phyloP scores from a whole-genome alignment of 176 grass and related monocot genomes.

The Alloteropsis semialata region DNA sequence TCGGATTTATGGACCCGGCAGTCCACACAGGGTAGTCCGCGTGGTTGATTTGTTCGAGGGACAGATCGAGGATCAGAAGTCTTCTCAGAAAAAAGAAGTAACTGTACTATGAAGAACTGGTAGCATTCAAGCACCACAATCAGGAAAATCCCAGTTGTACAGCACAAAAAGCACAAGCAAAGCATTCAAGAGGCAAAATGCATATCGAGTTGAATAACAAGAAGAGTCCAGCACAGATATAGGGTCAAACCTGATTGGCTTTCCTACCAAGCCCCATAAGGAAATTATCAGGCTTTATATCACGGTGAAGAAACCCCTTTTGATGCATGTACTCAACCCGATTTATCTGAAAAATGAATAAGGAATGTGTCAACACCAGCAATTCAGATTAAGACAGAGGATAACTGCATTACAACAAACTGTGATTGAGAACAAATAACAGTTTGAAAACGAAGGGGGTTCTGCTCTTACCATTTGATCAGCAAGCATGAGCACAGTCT shows the following conservation, averaged over 20 bases:
- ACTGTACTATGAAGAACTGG: no score
- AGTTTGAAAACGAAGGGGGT: background rate
- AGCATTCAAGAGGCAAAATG: background rate
- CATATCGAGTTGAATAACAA: background rate
- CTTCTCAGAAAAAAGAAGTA: no score
- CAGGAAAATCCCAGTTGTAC: background rate
- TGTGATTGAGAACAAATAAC: no score
- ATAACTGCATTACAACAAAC: slow-evolving; percentile 3
- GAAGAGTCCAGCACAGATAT: background rate
- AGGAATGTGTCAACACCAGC: no score
- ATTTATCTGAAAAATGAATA: slow-evolving; percentile 71
- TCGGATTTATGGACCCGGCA: no score
- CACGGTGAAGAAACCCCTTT: slow-evolving; percentile 87
- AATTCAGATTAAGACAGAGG: background rate
- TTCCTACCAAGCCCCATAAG: slow-evolving; percentile 79
- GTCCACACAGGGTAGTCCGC: no score
- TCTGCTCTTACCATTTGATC: slow-evolving; percentile 74
- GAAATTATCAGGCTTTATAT: slow-evolving; percentile 86
- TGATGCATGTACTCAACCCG: slow-evolving; percentile 75
- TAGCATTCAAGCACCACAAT: no score
- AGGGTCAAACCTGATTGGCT: slow-evolving; percentile 67
- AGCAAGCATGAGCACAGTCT: slow-evolving; percentile 92
- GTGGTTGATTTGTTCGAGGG: no score
- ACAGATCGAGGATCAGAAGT: no score
- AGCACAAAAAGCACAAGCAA: no score